Percentiles rank a stretch among this genome's conserved stretches.
Conservation (phyloP, 2,329 filamentous ascomycete genomes). For the Trichoderma endophyticum region DNA sequence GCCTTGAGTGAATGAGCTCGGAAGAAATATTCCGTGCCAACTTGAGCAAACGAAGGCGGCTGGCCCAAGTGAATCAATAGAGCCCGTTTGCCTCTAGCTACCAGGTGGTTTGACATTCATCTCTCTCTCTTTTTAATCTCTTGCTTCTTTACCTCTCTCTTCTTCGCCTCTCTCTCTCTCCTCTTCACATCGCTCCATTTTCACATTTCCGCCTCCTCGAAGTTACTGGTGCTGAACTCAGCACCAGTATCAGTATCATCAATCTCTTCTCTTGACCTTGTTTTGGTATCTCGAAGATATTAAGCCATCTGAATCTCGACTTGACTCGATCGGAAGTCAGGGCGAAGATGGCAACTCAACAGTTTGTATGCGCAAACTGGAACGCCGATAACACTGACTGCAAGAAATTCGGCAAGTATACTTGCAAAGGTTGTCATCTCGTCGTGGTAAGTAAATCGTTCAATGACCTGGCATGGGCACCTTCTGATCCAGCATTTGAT, state of each 20-base stretch:
- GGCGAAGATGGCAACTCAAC: background rate
- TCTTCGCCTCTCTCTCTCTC: background rate
- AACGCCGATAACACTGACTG: background rate
- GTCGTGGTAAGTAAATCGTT: background rate
- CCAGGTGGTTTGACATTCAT: no score
- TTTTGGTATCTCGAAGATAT: no score
- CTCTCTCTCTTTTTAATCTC: no score
- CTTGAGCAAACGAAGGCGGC: background rate
- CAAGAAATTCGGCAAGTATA: background rate
- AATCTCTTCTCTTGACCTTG: no score
- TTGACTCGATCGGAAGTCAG: background rate
- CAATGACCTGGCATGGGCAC: background rate
- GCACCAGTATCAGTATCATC: background rate
- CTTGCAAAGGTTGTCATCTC: background rate
- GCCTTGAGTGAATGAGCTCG: background rate
- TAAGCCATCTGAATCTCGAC: background rate
- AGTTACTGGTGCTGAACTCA: background rate
- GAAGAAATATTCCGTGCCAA: background rate
- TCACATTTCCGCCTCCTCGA: background rate
- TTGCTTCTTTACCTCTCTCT: background rate
- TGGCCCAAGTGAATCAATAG: no score
- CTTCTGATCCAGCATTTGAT: background rate
- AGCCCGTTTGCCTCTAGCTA: no score
- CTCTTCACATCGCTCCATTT: background rate
- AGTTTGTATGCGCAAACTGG: background rate